Base-by-base conservation (phyloP, 2,329 filamentous ascomycete species). In the Ophiostoma triangulosporum region DNA sequence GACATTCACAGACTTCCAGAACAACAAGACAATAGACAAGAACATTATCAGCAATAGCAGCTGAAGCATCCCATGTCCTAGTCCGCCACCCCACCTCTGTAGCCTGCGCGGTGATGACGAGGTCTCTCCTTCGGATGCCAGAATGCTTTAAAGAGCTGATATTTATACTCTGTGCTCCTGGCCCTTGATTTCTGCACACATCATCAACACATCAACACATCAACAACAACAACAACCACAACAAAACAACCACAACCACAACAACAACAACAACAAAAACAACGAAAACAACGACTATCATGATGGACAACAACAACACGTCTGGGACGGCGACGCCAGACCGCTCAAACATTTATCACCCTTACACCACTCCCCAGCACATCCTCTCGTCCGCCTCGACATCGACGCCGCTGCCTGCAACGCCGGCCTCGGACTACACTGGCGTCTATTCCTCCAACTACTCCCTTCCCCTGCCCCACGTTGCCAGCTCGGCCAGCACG, bases 121-220 rank as follows among this genome's bases (percentile, higher is more conserved):
- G 48, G 48, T 50, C 32, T 31, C 22, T 50, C 22, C 33, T 38
- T 50, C 33, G 31, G 48, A 50, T 26, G 48, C 48, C 31, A 50
- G 31, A 50, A 20, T 20, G 43, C 27, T 46, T 48, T 48, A 48
- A 33, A 33, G 15, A 31, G 43, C 3, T 46, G 14, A 17, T 17
- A 4, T n/a, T 12, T 29, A 5, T 46, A 3, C 24, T 26, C 14
- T 27, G 9, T n/a, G 26, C 22, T 27, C 15, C 12, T 14, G 12
- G 14, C 27, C 29, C 24, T 27, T 15, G 12, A 22, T 45, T 24
- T 40, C n/a, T n/a, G n/a, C n/a, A n/a, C n/a, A n/a, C n/a, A n/a
- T n/a, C n/a, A n/a, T n/a, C n/a, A n/a, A n/a, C n/a, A n/a, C n/a
- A n/a, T n/a, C n/a, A n/a, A n/a, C n/a, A n/a, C n/a, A n/a, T n/a